These are phyloP conservation scores for Turritis glabra DNA, from an alignment of 345 rosid species.

Conservation along the genomic window DNA sequence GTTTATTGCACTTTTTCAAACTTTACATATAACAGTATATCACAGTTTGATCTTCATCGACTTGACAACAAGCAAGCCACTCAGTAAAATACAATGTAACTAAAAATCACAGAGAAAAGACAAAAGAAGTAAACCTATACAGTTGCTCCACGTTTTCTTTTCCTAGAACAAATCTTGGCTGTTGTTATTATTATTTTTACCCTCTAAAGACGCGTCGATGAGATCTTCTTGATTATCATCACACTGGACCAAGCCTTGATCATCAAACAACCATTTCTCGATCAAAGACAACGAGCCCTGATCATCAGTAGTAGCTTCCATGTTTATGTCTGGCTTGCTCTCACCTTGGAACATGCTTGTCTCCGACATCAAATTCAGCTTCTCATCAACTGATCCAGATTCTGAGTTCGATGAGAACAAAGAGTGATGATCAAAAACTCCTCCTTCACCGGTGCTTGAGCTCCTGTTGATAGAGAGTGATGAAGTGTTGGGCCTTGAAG, in stretches of 20 bases:
- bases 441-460: constrained; percentile 41
- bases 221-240: constrained; percentile 42
- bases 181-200: constrained; percentile 22
- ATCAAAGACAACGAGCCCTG: constrained; percentile 54
- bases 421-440: constrained; percentile 48
- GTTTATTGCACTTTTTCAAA: constrained; percentile 3
- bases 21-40: neutral
- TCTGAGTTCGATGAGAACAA: constrained; percentile 55
- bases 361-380: constrained; percentile 43
- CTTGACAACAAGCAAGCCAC: constrained; percentile 15
- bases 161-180: constrained; percentile 36
- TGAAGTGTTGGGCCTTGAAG: constrained; percentile 39
- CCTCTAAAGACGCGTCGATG: constrained; percentile 45
- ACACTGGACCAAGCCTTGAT: constrained; percentile 44
- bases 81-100: neutral
- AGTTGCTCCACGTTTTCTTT: constrained; percentile 8
- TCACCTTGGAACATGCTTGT: constrained; percentile 45
- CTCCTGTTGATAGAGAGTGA: constrained; percentile 28
- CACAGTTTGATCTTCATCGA: constrained; percentile 14
- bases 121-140: constrained; percentile 1
- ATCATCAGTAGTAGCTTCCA: constrained; percentile 20
- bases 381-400: constrained; percentile 45
- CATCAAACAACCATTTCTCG: constrained; percentile 78
- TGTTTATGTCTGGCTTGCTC: constrained; percentile 40
- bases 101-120: neutral